A percentile compares a stretch with the other conserved stretches of the same genome.
Evolutionary conservation across 768 basidiomycete genomes (phyloP).

Genomic region (Mycena venus): DNA sequence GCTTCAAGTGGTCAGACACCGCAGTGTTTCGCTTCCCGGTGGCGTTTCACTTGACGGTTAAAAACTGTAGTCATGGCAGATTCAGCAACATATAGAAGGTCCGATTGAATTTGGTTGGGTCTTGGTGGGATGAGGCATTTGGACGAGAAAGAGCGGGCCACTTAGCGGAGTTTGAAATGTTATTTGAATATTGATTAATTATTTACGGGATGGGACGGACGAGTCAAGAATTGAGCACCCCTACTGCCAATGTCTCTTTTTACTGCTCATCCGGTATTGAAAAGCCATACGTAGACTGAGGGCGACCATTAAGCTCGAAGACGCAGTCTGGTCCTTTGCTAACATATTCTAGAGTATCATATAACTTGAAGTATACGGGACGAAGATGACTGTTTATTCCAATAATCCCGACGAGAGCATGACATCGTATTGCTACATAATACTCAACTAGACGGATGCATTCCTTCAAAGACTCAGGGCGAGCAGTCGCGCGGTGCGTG

Average conservation of each 20-base stretch:
- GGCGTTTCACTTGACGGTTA: no score
- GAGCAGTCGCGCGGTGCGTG: slow-evolving; percentile 14
- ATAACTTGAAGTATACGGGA: neutral
- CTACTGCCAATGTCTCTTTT: neutral
- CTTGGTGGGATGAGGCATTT: no score
- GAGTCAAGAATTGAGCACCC: no score
- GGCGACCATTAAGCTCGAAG: neutral
- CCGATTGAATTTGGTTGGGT: no score
- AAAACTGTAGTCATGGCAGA: no score
- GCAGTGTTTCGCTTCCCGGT: no score
- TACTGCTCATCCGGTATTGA: neutral
- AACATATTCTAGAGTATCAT: neutral
- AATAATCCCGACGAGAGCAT: neutral
- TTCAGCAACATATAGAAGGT: no score
- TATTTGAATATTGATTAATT: no score
- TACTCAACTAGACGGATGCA: neutral
- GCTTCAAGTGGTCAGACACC: no score
- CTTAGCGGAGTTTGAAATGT: no score
- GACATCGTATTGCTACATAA: neutral
- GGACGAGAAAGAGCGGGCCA: no score
- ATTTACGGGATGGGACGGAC: no score
- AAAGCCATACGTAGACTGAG: neutral
- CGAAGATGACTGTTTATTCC: neutral
- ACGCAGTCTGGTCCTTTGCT: neutral
- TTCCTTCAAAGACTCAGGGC: neutral